Evolutionary conservation across 1,139 yeast species (phyloP), one percentile per base, ranked within the genome.

Genomic region (Scheffersomyces parashehatae): DNA sequence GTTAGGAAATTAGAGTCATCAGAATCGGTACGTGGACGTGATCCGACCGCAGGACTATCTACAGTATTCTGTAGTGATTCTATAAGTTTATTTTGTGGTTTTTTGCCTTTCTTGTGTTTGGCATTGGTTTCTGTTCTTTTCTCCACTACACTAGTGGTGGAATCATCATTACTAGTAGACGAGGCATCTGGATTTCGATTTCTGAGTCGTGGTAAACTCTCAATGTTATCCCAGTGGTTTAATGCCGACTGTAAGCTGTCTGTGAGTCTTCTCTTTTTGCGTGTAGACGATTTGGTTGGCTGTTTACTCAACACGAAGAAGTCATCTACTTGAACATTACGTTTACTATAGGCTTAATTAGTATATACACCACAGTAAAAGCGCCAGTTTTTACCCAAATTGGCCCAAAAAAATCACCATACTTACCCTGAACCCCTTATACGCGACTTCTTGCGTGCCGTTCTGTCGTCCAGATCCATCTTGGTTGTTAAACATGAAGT

Each of bases 401-500:
- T 9, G 32, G 31, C 52, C 47, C 48, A 49, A 29, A 6, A 15
- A 24, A 5, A 20, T 20, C 4, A 1, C 15, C 15, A 7, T 28
- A 67, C 76, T 48, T 69, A 70, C 75, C 70, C 75, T 30, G 77
- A 66, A 6, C 78, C 78, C 41, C 77, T 59, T 31, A 64, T 58
- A 36, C 77, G 59, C 26, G 70, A 56, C 45, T 55, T 55, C 35
- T 47, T 49, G 13, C 52, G 56, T 33, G 55, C 55, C 29, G 46
- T 42, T 44, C 68, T 52, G 34, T 50, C 56, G n/a, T 40, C 44
- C 41, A 39, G 45, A 28, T 44, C 36, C 47, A 38, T 43, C 38
- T 28, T 13, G 24, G 11, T 31, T 14, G 6, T n/a, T 3, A 20
- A 31, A 14, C 10, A 31, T 8, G 26, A 31, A 31, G 14, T 14